Conservation (phyloP, 2,329 filamentous ascomycete genomes). For the Allantophomopsis cytisporea region DNA sequence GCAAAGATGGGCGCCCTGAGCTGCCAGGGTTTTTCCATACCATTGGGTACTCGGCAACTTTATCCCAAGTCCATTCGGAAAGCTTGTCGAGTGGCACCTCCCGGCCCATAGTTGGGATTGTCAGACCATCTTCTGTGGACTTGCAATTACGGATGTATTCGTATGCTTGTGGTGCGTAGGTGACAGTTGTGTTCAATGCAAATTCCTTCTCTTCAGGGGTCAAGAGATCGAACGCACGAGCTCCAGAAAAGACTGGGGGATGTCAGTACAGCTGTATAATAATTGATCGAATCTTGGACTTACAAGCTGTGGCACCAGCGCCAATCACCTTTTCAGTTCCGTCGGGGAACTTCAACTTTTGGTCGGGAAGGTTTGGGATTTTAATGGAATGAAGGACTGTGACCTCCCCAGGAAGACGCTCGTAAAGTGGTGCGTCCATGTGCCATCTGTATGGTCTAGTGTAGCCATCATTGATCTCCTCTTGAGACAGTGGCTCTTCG, state of each 20-base stretch:
- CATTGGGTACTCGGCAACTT: constrained; percentile 14
- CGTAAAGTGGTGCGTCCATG: constrained; percentile 17
- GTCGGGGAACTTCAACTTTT: constrained; percentile 11
- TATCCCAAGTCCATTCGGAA: constrained; percentile 8
- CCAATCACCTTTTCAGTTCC: constrained; percentile 7
- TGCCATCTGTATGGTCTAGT: constrained; percentile 18
- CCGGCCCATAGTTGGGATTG: constrained; percentile 10
- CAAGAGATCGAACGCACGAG: constrained; percentile 12
- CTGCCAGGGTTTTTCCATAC: constrained; percentile 8
- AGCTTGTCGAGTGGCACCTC: constrained; percentile 8
- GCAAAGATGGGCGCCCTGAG: constrained; percentile 7
- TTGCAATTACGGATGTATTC: constrained; percentile 17
- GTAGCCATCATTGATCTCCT: constrained; percentile 8
- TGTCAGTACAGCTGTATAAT: neutral
- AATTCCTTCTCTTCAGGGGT: constrained; percentile 12
- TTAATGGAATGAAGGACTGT: constrained; percentile 12
- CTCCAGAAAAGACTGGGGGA: constrained; percentile 13
- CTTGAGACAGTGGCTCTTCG: constrained; percentile 1
- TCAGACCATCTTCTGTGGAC: constrained; percentile 14
- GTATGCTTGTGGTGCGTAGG: constrained; percentile 15
- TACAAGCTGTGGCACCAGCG: constrained; percentile 14
- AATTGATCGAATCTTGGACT: neutral
- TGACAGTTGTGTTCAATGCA: constrained; percentile 15
- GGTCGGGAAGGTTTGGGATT: constrained; percentile 11
- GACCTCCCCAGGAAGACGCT: constrained; percentile 15